Percentiles rank a stretch among this genome's conserved stretches.
phyloP scores from a whole-genome alignment of 2,329 filamentous ascomycete genomes.

The Colletotrichum costaricense region DNA sequence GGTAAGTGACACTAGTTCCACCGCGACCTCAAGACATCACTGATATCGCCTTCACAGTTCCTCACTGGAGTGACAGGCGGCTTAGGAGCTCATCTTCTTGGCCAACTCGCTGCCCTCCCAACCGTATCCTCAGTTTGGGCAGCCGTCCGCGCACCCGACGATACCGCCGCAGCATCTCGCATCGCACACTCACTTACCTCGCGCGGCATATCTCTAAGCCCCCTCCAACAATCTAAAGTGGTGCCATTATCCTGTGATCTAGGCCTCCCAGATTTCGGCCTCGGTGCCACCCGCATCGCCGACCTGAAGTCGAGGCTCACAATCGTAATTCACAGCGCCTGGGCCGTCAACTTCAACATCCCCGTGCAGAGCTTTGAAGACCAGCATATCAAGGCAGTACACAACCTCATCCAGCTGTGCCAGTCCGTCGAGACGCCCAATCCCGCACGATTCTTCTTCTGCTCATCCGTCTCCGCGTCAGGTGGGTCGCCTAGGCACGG shows the following conservation, averaged over 20 bases:
- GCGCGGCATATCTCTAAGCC: conserved; percentile 42
- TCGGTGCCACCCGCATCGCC: conserved; percentile 31
- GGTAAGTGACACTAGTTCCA: conserved; percentile 38
- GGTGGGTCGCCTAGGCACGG: conserved; percentile 49
- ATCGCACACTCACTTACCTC: conserved; percentile 32
- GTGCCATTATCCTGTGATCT: conserved; percentile 53
- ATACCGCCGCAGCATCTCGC: conserved; percentile 41
- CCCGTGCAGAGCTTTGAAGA: conserved; percentile 35
- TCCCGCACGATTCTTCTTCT: conserved; percentile 5
- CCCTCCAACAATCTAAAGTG: conserved; percentile 43
- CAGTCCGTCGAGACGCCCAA: conserved; percentile 40
- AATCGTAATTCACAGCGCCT: conserved; percentile 37
- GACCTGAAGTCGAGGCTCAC: conserved; percentile 44
- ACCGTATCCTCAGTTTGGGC: conserved; percentile 55
- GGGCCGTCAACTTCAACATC: conserved; percentile 39
- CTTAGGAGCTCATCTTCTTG: conserved; percentile 66
- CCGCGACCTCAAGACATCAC: neutral
- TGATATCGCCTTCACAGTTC: conserved; percentile 43
- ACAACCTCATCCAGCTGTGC: conserved; percentile 48
- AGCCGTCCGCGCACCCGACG: conserved; percentile 55
- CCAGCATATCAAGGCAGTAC: conserved; percentile 41
- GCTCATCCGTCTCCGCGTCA: conserved; percentile 19
- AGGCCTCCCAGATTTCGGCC: conserved; percentile 39
- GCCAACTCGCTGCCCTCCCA: conserved; percentile 61
- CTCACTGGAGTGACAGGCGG: conserved; percentile 72